Base-by-base conservation (phyloP, 139 green algal species). In the Gonium pectorale region DNA sequence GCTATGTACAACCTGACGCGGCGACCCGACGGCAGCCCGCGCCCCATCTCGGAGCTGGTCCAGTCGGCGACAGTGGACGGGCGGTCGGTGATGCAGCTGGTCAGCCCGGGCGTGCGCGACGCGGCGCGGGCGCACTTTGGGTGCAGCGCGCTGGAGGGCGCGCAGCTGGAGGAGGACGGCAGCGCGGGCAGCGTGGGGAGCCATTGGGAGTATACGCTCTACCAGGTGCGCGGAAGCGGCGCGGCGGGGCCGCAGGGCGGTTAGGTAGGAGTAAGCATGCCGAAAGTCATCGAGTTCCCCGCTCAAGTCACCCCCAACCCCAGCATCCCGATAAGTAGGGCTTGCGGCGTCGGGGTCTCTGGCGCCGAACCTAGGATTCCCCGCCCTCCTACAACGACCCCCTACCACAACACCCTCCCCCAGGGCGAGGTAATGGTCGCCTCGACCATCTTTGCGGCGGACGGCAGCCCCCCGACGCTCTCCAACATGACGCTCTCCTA, bases 161-260 rank as follows among this genome's bases (percentile, higher is more conserved):
- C 89, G 33, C 81, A 90, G 56, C 85, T 96, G 43, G 93, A 96
- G 85, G 85, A 94, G 73, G 84, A 94, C 52, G 93, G 93, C 26
- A 90, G 89, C 1, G 79, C 41, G 40, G 93, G 93, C 71, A 93
- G 86, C 40, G 91, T 88, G 29, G 82, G 79, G 26, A 89, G 77
- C 22, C 93, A 96, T 85, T 96, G 93, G 93, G 92, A 96, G 80
- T 89, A 91, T 67, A 74, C 63, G 33, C 82, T 72, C 60, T 91
- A 87, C 81, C 87, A 91, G 80, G 86, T 90, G 63, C 3, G 86
- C 5, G 41, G n/a, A n/a, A n/a, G n/a, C n/a, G n/a, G n/a, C n/a
- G n/a, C n/a, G n/a, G n/a, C n/a, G n/a, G n/a, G n/a, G n/a, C n/a
- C n/a, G n/a, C n/a, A n/a, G n/a, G n/a, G n/a, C n/a, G n/a, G n/a